Evolutionary conservation across 129 eudicot genomes (phyloP).

Genomic region (Logfia minima): DNA sequence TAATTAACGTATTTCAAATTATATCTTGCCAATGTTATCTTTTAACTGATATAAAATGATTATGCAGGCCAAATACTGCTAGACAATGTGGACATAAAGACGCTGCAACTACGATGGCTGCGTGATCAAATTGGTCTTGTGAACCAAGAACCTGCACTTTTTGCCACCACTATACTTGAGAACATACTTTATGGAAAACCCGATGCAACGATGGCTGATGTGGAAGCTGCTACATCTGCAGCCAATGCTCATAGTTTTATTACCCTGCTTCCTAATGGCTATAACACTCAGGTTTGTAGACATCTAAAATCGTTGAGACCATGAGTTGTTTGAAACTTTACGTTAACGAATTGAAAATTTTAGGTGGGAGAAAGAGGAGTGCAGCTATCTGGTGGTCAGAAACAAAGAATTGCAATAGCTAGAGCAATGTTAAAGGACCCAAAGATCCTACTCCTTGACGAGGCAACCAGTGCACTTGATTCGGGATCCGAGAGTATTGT

Average conservation of each 20-base stretch:
- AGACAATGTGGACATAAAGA: slow-evolving; percentile 79
- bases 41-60: slow-evolving; percentile 3
- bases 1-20: neutral
- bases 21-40: neutral
- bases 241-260: slow-evolving; percentile 97
- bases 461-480: slow-evolving; percentile 95
- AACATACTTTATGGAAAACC: slow-evolving; percentile 91
- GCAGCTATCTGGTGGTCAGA: slow-evolving; percentile 96
- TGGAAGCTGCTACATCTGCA: slow-evolving; percentile 87
- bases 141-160: slow-evolving; percentile 97
- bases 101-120: slow-evolving; percentile 79
- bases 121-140: slow-evolving; percentile 91
- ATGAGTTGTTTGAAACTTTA: neutral
- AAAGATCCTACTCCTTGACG: slow-evolving; percentile 84
- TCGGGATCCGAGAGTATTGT: slow-evolving; percentile 92
- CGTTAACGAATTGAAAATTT: neutral
- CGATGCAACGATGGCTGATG: slow-evolving; percentile 77
- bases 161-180: slow-evolving; percentile 94
- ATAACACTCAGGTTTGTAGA: slow-evolving; percentile 62
- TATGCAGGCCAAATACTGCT: slow-evolving; percentile 76
- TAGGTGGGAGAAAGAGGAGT: slow-evolving; percentile 96
- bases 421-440: slow-evolving; percentile 96
- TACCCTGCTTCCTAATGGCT: slow-evolving; percentile 83
- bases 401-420: slow-evolving; percentile 95
- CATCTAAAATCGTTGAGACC: neutral